Evolutionary conservation across 495 filamentous ascomycete species (phyloP), one percentile per base, ranked within the genome.

Genomic region (Mytilinidion resinicola): DNA sequence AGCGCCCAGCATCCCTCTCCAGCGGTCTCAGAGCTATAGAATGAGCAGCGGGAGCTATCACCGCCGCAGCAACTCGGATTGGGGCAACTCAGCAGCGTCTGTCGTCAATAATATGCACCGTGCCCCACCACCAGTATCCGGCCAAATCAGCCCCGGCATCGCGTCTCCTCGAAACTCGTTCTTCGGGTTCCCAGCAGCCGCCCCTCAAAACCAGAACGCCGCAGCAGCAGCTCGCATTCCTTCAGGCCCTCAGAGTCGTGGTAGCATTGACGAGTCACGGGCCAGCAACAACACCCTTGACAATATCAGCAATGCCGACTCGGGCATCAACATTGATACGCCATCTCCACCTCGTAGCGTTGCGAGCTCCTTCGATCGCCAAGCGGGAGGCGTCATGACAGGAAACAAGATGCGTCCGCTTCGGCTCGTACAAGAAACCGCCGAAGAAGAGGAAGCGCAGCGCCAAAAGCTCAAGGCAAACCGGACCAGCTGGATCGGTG

Each of bases 31-130:
- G 59, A 86, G 84, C 59, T 11, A 19, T 10, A 48, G 65, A 21
- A 55, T 59, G 44, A 76, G 80, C 11, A 83, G 81, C 39, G 79
- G 48, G 10, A 49, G 61, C 67, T 78, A 70, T 55, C 80, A 79
- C 73, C 83, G 73, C 72, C 84, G 78, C 71, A 80, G 78, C 15
- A 79, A 77, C 69, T 93, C 89, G 52, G 90, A 96, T 73, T 51
- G 76, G 79, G 49, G 60, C 42, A 74, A 65, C 15, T 84, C 82
- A 4, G 88, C 89, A 15, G 80, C 78, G 41, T 53, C 34, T 35
- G 81, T 93, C 33, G 85, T 93, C 17, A 86, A 86, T 57, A 87
- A 87, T 64, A 95, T 95, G 87, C 90, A 91, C 74, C 85, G 84
- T 63, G 83, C 82, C 12, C 70, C 70, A 12, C 70, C 39, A 69